These are phyloP conservation scores for Aspergillaceae sp. DNA, from an alignment of 2,329 filamentous ascomycete species.

Conservation along the genomic window DNA sequence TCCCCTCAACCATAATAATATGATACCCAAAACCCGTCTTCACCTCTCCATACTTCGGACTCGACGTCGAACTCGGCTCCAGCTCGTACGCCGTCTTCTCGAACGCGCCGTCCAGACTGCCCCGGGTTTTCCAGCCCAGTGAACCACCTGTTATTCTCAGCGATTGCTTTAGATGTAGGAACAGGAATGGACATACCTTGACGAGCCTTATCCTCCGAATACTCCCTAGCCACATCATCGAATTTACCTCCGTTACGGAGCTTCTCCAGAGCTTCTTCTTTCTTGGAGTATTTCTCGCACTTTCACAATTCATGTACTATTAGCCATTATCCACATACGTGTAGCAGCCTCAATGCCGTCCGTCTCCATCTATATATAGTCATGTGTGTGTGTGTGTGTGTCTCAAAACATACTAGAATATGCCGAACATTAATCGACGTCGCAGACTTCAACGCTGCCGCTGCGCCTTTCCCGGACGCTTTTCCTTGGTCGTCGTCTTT, in stretches of 20 bases:
- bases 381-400: background rate
- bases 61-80: conserved; percentile 52
- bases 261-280: conserved; percentile 56
- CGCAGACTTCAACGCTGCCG: conserved; percentile 47
- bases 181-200: conserved; percentile 34
- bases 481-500: conserved; percentile 25
- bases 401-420: conserved; percentile 43
- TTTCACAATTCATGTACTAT: conserved; percentile 9
- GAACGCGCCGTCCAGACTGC: conserved; percentile 49
- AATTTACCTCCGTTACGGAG: conserved; percentile 53
- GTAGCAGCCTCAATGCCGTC: background rate
- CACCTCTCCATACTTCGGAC: conserved; percentile 52
- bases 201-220: conserved; percentile 57
- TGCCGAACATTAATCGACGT: conserved; percentile 58
- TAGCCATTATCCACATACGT: no score
- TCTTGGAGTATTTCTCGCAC: conserved; percentile 57
- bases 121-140: conserved; percentile 55
- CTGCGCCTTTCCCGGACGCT: conserved; percentile 24
- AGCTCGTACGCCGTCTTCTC: conserved; percentile 56
- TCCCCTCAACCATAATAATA: conserved; percentile 59
- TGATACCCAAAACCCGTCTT: conserved; percentile 61
- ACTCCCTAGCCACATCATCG: conserved; percentile 56
- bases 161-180: no score
- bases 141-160: conserved; percentile 42
- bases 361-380: background rate